Conservation (phyloP, 1,284 basidiomycete genomes). For the Tilletia setariae region DNA sequence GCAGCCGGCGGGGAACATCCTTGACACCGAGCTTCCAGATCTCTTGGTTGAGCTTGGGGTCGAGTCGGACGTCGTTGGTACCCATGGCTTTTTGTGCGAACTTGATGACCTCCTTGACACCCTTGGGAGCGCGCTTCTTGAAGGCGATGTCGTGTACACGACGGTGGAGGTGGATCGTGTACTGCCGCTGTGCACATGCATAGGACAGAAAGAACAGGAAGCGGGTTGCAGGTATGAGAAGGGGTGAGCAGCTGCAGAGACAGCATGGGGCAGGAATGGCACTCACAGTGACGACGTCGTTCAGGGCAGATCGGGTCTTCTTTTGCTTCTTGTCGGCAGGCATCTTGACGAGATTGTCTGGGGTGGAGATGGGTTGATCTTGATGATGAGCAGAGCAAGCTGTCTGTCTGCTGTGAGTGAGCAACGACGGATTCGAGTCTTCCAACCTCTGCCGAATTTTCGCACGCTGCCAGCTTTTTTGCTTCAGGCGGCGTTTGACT, state of each 20-base stretch:
- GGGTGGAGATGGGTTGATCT: background rate
- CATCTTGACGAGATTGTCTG: background rate
- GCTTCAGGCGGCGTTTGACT: no score
- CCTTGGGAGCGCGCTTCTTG: conserved; percentile 54
- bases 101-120: conserved; percentile 52
- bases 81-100: conserved; percentile 54
- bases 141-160: conserved; percentile 47
- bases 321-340: conserved; percentile 39
- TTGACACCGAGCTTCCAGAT: conserved; percentile 54
- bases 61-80: conserved; percentile 53
- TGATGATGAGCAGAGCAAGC: background rate
- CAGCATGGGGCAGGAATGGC: background rate
- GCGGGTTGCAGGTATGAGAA: no score
- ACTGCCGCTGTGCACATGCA: conserved; percentile 39
- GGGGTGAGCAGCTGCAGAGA: background rate
- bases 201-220: background rate
- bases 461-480: no score
- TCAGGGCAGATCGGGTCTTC: conserved; percentile 53
- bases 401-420: no score
- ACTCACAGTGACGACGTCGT: conserved; percentile 43
- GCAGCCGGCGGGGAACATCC: conserved; percentile 51
- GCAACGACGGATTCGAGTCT: background rate
- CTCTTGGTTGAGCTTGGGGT: conserved; percentile 55
- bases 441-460: no score
- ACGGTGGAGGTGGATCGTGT: conserved; percentile 55